A percentile compares a stretch with the other conserved stretches of the same genome.
Conservation (phyloP, 176 grass and related monocot species). For the Puccinellia tenuiflora region DNA sequence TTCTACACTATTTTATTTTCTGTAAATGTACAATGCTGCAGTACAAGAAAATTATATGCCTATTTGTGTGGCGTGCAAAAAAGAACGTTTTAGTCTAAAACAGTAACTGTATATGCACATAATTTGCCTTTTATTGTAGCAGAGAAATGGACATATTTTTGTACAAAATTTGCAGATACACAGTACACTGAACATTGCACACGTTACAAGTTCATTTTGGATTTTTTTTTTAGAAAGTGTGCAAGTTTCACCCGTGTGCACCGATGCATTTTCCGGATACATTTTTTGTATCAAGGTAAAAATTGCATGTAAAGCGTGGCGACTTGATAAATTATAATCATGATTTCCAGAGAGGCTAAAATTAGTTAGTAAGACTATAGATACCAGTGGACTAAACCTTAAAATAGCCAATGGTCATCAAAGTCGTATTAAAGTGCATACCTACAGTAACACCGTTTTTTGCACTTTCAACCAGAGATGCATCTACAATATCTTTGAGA, state of each 20-base stretch:
- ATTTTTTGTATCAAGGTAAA: neutral
- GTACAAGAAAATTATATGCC: neutral
- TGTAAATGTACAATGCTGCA: neutral
- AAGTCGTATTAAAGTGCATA: slow-evolving; percentile 28
- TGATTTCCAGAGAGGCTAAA: neutral
- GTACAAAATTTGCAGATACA: neutral
- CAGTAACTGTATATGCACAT: neutral
- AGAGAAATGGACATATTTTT: neutral
- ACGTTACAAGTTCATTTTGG: neutral
- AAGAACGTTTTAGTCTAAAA: neutral
- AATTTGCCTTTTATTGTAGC: neutral
- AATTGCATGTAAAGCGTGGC: neutral
- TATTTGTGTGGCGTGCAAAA: neutral
- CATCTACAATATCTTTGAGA: slow-evolving; percentile 91
- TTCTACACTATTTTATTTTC: too few relatives aligned
- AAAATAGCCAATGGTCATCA: neutral
- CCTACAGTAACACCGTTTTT: slow-evolving; percentile 73
- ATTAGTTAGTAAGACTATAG: neutral
- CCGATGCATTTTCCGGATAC: neutral
- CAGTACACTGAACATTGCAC: neutral
- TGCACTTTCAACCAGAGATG: slow-evolving; percentile 52
- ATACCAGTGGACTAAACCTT: neutral
- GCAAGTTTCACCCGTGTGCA: neutral
- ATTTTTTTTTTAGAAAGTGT: neutral
- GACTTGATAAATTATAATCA: neutral